Percentiles rank a stretch among this genome's conserved stretches.
phyloP scores from a whole-genome alignment of 192 early-diverging fungal genomes.

The Podila minutissima region DNA sequence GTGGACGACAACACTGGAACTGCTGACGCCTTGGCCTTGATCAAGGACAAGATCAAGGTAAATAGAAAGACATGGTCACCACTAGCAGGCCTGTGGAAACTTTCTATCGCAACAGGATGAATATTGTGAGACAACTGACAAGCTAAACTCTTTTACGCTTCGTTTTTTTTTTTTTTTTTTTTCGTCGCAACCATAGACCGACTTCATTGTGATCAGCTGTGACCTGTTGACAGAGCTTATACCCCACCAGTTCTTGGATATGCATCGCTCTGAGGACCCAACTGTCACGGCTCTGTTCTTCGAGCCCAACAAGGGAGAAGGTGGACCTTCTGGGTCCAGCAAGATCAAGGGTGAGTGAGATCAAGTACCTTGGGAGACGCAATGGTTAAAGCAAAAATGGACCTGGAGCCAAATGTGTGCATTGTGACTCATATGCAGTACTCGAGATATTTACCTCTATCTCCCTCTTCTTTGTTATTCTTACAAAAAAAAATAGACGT shows the following conservation, averaged over 20 bases:
- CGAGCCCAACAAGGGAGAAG: slow-evolving; percentile 78
- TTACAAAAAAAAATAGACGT: slow-evolving; percentile 20
- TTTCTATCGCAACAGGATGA: background rate
- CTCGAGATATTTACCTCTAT: slow-evolving; percentile 9
- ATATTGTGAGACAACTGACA: background rate
- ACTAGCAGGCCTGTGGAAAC: too few species aligned
- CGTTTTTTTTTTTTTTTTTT: background rate
- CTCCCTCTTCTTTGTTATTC: background rate
- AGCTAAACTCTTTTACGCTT: background rate
- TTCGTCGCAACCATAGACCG: slow-evolving; percentile 57
- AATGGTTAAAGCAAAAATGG: background rate
- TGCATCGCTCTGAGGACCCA: slow-evolving; percentile 81
- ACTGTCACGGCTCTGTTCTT: slow-evolving; percentile 87
- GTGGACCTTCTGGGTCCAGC: slow-evolving; percentile 61
- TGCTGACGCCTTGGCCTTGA: slow-evolving; percentile 83
- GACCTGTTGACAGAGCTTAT: slow-evolving; percentile 90
- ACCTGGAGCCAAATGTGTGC: background rate
- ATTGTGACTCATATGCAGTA: slow-evolving; percentile 21
- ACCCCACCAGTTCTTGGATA: slow-evolving; percentile 85
- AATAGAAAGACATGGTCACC: background rate
- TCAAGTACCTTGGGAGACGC: too few species aligned
- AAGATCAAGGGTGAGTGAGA: slow-evolving; percentile 51
- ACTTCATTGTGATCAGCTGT: slow-evolving; percentile 93
- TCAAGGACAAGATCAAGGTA: slow-evolving; percentile 89
- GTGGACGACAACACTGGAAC: slow-evolving; percentile 76